Evolutionary conservation across 2,329 filamentous ascomycete genomes (phyloP).

Genomic region (Trichoderma harzianum): DNA sequence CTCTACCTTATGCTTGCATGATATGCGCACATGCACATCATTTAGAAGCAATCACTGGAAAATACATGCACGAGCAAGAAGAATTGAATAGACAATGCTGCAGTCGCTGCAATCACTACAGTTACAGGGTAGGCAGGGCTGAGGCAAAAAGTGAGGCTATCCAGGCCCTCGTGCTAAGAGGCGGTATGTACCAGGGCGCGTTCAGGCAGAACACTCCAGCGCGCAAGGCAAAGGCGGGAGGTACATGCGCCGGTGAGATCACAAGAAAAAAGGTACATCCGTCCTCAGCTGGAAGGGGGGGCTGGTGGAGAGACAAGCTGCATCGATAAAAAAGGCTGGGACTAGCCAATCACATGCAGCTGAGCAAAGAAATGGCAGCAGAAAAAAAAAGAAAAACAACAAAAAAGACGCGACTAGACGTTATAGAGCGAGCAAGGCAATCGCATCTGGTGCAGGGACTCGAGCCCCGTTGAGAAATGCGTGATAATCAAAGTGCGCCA

Average conservation of each 20-base stretch:
- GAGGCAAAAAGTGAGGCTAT: neutral
- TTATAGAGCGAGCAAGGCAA: neutral
- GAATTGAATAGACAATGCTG: neutral
- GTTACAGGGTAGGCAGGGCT: neutral
- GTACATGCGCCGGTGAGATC: neutral
- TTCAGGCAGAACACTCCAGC: neutral
- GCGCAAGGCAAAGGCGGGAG: neutral
- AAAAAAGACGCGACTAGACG: constrained; percentile 12
- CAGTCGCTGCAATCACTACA: neutral
- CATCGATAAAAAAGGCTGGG: neutral
- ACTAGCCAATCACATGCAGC: neutral
- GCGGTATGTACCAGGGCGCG: neutral
- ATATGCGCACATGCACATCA: neutral
- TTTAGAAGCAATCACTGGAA: neutral
- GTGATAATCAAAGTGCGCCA: neutral
- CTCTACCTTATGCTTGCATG: fast-evolving
- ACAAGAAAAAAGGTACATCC: neutral
- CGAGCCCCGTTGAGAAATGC: neutral
- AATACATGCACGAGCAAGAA: no score
- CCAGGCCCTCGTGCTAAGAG: neutral
- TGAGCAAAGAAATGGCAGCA: neutral
- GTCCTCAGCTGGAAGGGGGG: constrained; percentile 2
- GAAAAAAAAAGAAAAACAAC: constrained; percentile 5
- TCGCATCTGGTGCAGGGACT: constrained; percentile 3
- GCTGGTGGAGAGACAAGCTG: neutral